Evolutionary conservation across 2,329 filamentous ascomycete genomes (phyloP).

Genomic region (Colletotrichum lupini): DNA sequence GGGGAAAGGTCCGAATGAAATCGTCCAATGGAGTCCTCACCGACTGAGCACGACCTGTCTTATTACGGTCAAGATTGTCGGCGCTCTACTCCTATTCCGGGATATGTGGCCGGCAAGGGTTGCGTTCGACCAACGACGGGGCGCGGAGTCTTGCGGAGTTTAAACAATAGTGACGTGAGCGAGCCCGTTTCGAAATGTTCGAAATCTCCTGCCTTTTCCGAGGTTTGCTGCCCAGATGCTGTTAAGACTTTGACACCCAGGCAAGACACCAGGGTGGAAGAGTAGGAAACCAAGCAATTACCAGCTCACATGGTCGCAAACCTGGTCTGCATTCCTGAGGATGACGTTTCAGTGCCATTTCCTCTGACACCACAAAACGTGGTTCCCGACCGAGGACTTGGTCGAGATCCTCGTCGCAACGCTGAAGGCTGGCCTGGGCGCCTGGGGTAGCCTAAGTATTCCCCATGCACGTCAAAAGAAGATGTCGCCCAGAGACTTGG

Average conservation of each 20-base stretch:
- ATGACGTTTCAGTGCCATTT: slow-evolving; percentile 10
- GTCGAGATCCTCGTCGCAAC: neutral
- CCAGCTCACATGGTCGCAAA: neutral
- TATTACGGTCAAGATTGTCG: neutral
- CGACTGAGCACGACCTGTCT: neutral
- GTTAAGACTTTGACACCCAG: neutral
- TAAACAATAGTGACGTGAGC: slow-evolving; percentile 25
- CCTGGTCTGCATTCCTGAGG: too few relatives aligned
- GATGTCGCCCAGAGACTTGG: neutral
- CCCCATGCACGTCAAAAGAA: slow-evolving; percentile 1
- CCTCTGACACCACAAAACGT: slow-evolving; percentile 17
- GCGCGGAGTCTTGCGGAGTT: slow-evolving; percentile 34
- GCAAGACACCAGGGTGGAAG: neutral
- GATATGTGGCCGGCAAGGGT: slow-evolving; percentile 7
- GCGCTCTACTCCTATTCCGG: slow-evolving; percentile 2
- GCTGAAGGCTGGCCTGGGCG: neutral
- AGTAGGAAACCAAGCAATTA: neutral
- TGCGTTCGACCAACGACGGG: neutral
- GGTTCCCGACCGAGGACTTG: neutral
- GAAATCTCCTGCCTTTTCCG: slow-evolving; percentile 15
- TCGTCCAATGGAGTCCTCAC: slow-evolving; percentile 17
- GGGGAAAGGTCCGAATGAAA: neutral
- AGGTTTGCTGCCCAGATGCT: neutral
- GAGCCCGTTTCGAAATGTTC: slow-evolving; percentile 23
- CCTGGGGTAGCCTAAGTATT: neutral